A percentile compares a stretch with the other conserved stretches of the same genome.
These are phyloP conservation scores for Mycena galericulata DNA, from an alignment of 768 basidiomycete species.

Conservation along the genomic window DNA sequence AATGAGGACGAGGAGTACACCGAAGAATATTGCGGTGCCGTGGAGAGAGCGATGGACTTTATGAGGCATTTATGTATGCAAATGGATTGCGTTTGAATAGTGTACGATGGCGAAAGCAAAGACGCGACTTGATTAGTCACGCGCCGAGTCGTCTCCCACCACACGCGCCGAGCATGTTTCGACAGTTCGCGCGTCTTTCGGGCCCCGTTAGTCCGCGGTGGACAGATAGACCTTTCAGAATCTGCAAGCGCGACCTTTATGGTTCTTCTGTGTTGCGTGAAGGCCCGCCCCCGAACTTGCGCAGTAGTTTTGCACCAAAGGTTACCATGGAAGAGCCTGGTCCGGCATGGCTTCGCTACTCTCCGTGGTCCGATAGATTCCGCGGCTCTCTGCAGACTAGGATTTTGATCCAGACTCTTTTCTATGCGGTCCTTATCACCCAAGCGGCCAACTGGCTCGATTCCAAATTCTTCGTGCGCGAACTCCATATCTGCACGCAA, in stretches of 20 bases:
- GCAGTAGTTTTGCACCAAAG: conserved; percentile 25
- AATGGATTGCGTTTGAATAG: conserved; percentile 7
- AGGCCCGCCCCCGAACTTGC: conserved; percentile 15
- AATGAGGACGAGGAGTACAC: conserved; percentile 40
- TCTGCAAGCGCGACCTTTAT: conserved; percentile 11
- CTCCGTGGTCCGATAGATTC: conserved; percentile 57
- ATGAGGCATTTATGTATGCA: conserved; percentile 7
- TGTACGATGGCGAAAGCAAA: not conserved
- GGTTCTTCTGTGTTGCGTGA: conserved; percentile 10
- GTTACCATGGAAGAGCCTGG: not conserved
- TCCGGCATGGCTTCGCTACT: conserved; percentile 44
- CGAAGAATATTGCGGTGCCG: conserved; percentile 20
- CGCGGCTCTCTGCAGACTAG: conserved; percentile 46
- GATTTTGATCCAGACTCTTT: conserved; percentile 49
- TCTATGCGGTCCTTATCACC: conserved; percentile 52
- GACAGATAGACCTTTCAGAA: not conserved
- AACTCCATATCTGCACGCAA: not conserved
- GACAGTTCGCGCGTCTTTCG: not conserved
- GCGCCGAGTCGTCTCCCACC: not conserved
- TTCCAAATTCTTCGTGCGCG: conserved; percentile 44
- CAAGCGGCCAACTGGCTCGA: conserved; percentile 43
- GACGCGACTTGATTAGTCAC: conserved; percentile 10
- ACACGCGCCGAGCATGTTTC: not conserved
- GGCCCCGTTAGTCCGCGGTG: not conserved
- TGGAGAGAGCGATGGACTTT: conserved; percentile 14